phyloP scores from a whole-genome alignment of 179 eudicot species.

The Spinacia oleracea region DNA sequence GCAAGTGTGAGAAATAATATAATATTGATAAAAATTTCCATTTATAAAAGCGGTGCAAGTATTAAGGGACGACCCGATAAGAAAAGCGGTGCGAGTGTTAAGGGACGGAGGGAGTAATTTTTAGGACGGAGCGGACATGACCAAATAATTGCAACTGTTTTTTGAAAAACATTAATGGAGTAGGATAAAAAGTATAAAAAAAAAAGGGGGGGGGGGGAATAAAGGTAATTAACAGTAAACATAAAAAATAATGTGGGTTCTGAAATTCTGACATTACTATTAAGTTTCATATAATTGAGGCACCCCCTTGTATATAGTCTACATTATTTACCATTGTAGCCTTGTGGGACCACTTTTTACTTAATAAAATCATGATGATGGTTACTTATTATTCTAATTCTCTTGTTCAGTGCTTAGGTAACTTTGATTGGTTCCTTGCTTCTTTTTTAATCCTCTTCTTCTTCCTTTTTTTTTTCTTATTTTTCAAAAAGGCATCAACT shows the following conservation, averaged over 20 bases:
- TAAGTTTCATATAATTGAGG: conserved; percentile 27
- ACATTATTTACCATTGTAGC: conserved; percentile 11
- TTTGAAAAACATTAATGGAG: too few species aligned
- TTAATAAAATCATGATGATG: conserved; percentile 24
- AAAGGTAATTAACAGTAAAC: not conserved
- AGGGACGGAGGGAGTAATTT: too few species aligned
- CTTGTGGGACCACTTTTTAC: conserved; percentile 34
- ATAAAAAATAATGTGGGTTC: conserved; percentile 11
- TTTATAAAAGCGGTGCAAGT: too few species aligned
- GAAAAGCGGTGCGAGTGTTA: too few species aligned
- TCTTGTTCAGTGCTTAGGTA: conserved; percentile 32
- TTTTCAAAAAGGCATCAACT: not conserved
- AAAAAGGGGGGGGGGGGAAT: not conserved
- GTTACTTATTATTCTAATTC: conserved; percentile 19
- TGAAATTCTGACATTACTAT: conserved; percentile 23
- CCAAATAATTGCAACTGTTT: too few species aligned
- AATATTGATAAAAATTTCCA: too few species aligned
- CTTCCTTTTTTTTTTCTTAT: conserved; percentile 13
- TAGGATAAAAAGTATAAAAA: not conserved
- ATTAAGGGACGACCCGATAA: too few species aligned
- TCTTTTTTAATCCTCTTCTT: conserved; percentile 30
- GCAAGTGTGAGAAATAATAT: too few species aligned
- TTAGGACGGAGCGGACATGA: too few species aligned
- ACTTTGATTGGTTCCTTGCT: conserved; percentile 39
- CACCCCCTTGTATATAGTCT: not conserved